Conservation (phyloP, 305 asterid species). For the Fraxinus angustifolia region DNA sequence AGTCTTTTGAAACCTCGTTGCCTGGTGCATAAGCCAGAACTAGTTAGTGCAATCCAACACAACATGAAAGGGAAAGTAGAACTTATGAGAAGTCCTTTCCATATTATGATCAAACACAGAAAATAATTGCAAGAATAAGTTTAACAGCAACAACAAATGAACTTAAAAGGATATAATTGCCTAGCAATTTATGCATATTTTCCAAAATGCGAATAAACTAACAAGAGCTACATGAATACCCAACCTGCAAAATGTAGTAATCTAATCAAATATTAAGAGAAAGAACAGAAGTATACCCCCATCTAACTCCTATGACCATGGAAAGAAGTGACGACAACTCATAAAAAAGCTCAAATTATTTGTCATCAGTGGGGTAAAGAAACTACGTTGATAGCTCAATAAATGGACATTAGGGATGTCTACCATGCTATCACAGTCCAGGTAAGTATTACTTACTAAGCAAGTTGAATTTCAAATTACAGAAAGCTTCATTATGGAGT, state of each 20-base stretch:
- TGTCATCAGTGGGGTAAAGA: neutral
- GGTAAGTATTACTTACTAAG: neutral
- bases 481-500: neutral
- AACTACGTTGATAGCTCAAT: neutral
- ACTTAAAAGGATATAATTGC: neutral
- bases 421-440: neutral
- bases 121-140: neutral
- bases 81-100: neutral
- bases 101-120: neutral
- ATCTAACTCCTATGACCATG: neutral
- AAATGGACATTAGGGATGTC: neutral
- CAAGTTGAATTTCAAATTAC: neutral
- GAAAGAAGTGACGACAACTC: neutral
- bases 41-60: conserved; percentile 18
- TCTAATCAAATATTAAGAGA: neutral
- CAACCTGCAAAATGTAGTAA: neutral
- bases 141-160: neutral
- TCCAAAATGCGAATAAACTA: neutral
- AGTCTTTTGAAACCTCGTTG: conserved; percentile 71
- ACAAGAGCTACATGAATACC: neutral
- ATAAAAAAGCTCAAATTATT: neutral
- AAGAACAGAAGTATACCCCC: neutral
- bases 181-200: neutral
- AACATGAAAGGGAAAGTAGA: neutral
- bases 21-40: conserved; percentile 36